Conservation (phyloP, 352 stramenopile genomes). For the Poterioochromonas sp. region DNA sequence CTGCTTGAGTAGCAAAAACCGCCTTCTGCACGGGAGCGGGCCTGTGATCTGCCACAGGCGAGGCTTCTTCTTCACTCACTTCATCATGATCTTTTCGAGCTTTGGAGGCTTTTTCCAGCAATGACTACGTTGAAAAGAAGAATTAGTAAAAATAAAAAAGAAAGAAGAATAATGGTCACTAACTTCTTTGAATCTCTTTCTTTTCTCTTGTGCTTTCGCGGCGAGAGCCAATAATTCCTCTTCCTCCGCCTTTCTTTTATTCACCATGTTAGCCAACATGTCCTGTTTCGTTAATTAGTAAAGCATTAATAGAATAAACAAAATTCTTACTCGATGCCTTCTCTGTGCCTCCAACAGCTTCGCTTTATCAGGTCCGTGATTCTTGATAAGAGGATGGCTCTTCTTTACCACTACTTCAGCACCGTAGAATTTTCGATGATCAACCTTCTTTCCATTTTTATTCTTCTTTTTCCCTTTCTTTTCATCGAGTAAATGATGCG, state of each 20-base stretch:
- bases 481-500: background rate
- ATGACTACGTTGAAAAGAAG: background rate
- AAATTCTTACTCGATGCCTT: background rate
- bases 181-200: conserved; percentile 35
- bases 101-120: conserved; percentile 22
- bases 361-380: background rate
- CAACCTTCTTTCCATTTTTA: background rate
- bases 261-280: background rate
- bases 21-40: background rate
- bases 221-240: background rate
- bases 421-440: background rate
- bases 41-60: background rate
- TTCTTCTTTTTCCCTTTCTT: conserved; percentile 6
- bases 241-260: conserved; percentile 13
- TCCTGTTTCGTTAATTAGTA: conserved; percentile 2
- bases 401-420: background rate
- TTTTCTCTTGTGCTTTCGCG: background rate
- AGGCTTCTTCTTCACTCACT: background rate
- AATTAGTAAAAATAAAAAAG: background rate
- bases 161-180: background rate
- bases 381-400: background rate
- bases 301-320: background rate
- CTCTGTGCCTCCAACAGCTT: background rate
- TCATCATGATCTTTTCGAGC: background rate
- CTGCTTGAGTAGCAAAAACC: background rate